Percentiles rank a stretch among this genome's conserved stretches.
Evolutionary conservation across 805 yeast species (phyloP).

Genomic region (Ogataea salicorniae): DNA sequence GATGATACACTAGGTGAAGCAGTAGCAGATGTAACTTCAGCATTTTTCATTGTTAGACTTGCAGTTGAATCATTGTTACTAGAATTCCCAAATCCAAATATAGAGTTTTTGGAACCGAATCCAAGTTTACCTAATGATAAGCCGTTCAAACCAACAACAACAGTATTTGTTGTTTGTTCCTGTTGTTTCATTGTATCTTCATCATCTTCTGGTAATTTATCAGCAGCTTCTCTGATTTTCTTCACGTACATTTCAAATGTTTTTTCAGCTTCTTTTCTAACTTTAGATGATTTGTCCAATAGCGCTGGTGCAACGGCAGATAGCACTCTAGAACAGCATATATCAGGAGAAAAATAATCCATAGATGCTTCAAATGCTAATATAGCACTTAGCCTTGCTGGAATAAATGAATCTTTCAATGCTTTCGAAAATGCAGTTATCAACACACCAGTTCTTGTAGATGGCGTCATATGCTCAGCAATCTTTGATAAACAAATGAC

Average conservation of each 20-base stretch:
- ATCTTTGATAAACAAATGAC: conserved; percentile 64
- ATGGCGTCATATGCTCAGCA: conserved; percentile 49
- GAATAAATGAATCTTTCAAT: conserved; percentile 70
- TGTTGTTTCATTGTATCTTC: conserved; percentile 21
- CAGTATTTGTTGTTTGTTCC: conserved; percentile 9
- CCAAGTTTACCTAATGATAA: conserved; percentile 23
- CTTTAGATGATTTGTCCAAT: conserved; percentile 65
- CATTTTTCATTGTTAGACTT: conserved; percentile 16
- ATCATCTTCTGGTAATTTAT: conserved; percentile 27
- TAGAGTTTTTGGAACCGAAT: conserved; percentile 11
- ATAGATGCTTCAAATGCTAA: conserved; percentile 63
- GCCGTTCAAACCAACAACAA: conserved; percentile 12
- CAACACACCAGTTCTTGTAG: conserved; percentile 64
- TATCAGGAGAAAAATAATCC: conserved; percentile 64
- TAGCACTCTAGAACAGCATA: conserved; percentile 72
- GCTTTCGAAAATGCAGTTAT: conserved; percentile 85
- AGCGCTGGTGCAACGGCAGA: conserved; percentile 83
- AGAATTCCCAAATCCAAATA: conserved; percentile 16
- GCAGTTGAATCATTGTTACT: conserved; percentile 12
- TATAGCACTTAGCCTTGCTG: conserved; percentile 71
- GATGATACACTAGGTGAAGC: neutral
- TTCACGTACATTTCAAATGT: conserved; percentile 59
- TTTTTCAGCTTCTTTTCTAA: conserved; percentile 65
- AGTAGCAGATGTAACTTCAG: conserved; percentile 3
- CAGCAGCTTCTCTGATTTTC: conserved; percentile 46